Conservation (phyloP, 257 asterid genomes). For the Salvia splendens region DNA sequence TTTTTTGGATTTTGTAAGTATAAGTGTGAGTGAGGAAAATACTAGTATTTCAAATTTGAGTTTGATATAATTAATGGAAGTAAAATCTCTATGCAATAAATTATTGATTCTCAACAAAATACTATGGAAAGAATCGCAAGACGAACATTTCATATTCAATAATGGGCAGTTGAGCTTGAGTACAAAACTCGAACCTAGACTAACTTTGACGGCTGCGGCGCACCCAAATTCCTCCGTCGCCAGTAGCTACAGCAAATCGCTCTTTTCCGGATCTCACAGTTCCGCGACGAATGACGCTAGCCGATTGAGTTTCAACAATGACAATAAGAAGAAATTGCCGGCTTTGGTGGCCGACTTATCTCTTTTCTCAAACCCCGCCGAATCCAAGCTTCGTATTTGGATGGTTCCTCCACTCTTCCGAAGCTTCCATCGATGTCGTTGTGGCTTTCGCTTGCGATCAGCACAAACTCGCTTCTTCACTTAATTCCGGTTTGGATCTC, state of each 20-base stretch:
- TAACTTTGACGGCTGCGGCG: constrained; percentile 27
- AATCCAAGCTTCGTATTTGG: constrained; percentile 62
- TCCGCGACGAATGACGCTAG: constrained; percentile 19
- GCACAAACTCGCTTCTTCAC: constrained; percentile 36
- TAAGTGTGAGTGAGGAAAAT: too few relatives aligned
- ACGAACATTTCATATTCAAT: not conserved
- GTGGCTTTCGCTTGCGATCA: constrained; percentile 67
- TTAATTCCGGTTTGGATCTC: constrained; percentile 40
- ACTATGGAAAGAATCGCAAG: too few relatives aligned
- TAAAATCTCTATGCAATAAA: too few relatives aligned
- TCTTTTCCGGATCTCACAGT: not conserved
- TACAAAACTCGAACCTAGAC: constrained; percentile 9
- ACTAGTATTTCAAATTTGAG: too few relatives aligned
- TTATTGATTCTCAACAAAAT: too few relatives aligned
- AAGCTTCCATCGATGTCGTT: constrained; percentile 60
- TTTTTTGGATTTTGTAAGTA: too few relatives aligned
- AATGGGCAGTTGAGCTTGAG: not conserved
- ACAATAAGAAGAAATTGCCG: constrained; percentile 60
- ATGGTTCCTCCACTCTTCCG: constrained; percentile 65
- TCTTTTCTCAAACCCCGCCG: constrained; percentile 46
- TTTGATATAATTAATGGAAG: too few relatives aligned
- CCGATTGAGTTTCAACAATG: constrained; percentile 32
- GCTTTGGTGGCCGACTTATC: constrained; percentile 89
- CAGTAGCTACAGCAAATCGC: not conserved
- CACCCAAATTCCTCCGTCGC: constrained; percentile 24